Evolutionary conservation across 225 moss, liverwort and hornwort species (phyloP).

Genomic region (Anthoceros angustus): DNA sequence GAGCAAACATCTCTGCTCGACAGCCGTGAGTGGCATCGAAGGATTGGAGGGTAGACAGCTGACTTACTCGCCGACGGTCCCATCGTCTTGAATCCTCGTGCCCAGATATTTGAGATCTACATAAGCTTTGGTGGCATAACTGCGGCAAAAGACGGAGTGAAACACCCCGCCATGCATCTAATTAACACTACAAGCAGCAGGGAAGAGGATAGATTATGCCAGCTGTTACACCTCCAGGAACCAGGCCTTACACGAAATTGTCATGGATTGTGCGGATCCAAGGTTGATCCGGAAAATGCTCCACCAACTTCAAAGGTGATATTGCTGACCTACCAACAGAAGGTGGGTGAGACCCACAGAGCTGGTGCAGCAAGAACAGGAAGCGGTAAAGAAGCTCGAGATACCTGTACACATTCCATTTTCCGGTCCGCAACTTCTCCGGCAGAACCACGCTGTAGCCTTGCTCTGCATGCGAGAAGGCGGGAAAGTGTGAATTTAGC

Average conservation of each 20-base stretch:
- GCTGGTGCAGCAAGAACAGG: background rate
- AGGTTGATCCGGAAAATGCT: constrained; percentile 57
- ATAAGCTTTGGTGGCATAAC: constrained; percentile 48
- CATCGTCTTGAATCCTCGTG: constrained; percentile 48
- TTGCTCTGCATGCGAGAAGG: constrained; percentile 19
- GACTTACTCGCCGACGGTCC: constrained; percentile 52
- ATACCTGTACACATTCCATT: constrained; percentile 85
- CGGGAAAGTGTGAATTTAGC: background rate
- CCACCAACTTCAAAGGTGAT: constrained; percentile 50
- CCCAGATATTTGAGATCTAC: constrained; percentile 77
- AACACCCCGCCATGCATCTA: background rate
- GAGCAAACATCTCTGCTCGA: background rate
- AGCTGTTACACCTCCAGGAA: background rate
- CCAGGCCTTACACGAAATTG: constrained; percentile 45
- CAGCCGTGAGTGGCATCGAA: background rate
- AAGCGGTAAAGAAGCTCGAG: background rate
- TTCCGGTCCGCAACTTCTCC: constrained; percentile 63
- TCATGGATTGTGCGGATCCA: constrained; percentile 78
- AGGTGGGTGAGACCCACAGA: constrained; percentile 7
- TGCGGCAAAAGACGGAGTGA: constrained; percentile 7
- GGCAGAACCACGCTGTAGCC: constrained; percentile 69
- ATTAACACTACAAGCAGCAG: background rate
- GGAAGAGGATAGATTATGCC: background rate
- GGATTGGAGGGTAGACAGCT: background rate
- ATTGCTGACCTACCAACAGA: constrained; percentile 20